Conservation (phyloP, 805 yeast genomes). For the Candida palmyrensis region DNA sequence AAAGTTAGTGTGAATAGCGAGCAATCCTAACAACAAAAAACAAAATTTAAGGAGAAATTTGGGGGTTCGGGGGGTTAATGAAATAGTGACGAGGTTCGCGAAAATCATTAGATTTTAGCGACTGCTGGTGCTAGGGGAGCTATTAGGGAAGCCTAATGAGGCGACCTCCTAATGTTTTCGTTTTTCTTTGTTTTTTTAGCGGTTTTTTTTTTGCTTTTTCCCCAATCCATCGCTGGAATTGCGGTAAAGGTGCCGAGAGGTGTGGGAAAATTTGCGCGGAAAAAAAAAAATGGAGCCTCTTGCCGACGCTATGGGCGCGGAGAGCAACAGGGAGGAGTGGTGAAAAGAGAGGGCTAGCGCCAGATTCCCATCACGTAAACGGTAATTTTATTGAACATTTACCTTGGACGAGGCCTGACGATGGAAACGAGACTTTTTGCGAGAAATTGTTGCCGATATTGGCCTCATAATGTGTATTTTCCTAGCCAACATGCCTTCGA, state of each 20-base stretch:
- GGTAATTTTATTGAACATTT: too few relatives aligned
- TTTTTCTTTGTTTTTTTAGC: slow-evolving; percentile 1
- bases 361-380: too few relatives aligned
- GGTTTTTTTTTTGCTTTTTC: too few relatives aligned
- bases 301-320: not conserved
- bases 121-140: not conserved
- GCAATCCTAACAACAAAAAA: not conserved
- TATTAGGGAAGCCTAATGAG: not conserved
- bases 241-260: not conserved
- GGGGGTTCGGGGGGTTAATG: slow-evolving; percentile 1
- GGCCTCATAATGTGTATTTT: too few relatives aligned
- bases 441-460: too few relatives aligned
- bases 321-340: not conserved
- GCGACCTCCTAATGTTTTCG: not conserved
- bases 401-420: too few relatives aligned
- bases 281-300: not conserved
- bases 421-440: too few relatives aligned
- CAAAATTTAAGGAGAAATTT: not conserved
- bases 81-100: slow-evolving; percentile 1
- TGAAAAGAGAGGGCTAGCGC: too few relatives aligned
- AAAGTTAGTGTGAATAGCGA: slow-evolving; percentile 1
- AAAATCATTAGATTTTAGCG: slow-evolving; percentile 1
- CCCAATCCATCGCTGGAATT: too few relatives aligned
- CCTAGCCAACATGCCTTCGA: too few relatives aligned
- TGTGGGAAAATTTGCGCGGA: not conserved